Percentiles rank a stretch among this genome's conserved stretches.
Evolutionary conservation across 345 rosid species (phyloP).

Genomic region (Pistacia atlantica): DNA sequence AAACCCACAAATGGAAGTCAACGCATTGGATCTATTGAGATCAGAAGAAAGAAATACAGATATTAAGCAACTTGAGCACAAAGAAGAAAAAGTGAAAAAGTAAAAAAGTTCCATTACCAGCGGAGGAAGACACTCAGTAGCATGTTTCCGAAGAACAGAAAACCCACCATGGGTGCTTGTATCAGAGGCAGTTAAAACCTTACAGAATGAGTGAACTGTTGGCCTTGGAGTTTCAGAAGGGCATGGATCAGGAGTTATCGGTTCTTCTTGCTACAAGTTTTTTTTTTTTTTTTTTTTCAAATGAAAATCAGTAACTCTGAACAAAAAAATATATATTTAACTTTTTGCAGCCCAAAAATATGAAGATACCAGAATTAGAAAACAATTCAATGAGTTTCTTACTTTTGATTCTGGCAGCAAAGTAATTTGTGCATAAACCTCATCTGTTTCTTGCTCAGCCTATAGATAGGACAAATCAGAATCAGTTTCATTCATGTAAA

Average conservation of each 20-base stretch:
- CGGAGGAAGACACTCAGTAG: constrained; percentile 89
- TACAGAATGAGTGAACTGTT: constrained; percentile 72
- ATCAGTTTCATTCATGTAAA: constrained; percentile 16
- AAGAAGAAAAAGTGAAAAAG: neutral
- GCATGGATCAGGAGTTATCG: constrained; percentile 50
- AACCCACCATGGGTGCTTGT: constrained; percentile 99
- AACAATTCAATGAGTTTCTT: constrained; percentile 29
- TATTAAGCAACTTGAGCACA: neutral
- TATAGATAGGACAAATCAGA: constrained; percentile 30
- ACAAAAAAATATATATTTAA: neutral
- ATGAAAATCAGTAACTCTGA: constrained; percentile 10
- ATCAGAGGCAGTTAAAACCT: constrained; percentile 93
- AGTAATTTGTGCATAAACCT: constrained; percentile 92
- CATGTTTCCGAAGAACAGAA: constrained; percentile 89
- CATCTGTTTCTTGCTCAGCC: constrained; percentile 98
- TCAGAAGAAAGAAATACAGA: neutral
- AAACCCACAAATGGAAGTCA: constrained; percentile 19
- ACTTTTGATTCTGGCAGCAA: constrained; percentile 68
- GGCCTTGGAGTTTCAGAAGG: constrained; percentile 47
- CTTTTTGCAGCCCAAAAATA: neutral
- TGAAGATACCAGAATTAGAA: constrained; percentile 11
- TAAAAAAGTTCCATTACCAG: constrained; percentile 48
- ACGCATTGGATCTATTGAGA: neutral
- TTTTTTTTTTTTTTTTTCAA: neutral
- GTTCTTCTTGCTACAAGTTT: constrained; percentile 54